Conservation (phyloP, 352 stramenopile genomes). For the Thraustochytrium sp. region DNA sequence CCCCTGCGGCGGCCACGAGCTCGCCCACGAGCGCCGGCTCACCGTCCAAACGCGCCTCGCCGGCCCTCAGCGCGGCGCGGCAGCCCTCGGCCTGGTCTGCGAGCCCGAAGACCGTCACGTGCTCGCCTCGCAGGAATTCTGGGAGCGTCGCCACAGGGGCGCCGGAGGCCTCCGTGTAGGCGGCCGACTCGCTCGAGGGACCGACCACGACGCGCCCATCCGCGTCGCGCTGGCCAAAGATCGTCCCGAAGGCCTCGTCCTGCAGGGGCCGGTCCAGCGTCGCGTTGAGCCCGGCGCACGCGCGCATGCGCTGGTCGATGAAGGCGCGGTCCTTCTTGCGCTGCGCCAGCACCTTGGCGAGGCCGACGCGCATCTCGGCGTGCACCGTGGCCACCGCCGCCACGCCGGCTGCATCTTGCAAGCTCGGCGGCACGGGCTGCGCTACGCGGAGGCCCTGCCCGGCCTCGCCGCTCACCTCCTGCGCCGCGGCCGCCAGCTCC, state of each 20-base stretch:
- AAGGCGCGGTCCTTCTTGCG: slow-evolving; percentile 26
- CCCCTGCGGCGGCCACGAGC: neutral
- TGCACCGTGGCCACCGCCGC: neutral
- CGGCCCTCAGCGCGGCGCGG: neutral
- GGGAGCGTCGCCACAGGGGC: neutral
- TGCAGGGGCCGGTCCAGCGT: neutral
- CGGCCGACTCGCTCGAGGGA: neutral
- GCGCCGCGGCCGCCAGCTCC: neutral
- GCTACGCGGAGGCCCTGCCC: neutral
- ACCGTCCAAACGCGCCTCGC: neutral
- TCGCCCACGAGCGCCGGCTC: slow-evolving; percentile 14
- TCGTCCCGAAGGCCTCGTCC: neutral
- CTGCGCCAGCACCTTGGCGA: slow-evolving; percentile 17
- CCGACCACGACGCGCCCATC: slow-evolving; percentile 28
- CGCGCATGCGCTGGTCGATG: slow-evolving; percentile 23
- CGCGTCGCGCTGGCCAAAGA: slow-evolving; percentile 33
- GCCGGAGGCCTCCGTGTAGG: neutral
- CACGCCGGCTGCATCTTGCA: neutral
- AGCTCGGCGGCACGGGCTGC: neutral
- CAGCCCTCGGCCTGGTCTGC: neutral
- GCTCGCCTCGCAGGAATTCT: slow-evolving; percentile 13
- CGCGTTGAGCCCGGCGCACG: neutral
- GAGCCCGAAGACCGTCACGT: slow-evolving; percentile 31
- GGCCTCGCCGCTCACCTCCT: neutral
- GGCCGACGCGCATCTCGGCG: neutral